These are phyloP conservation scores for Pichia sp. DNA, from an alignment of 1,139 yeast genomes.

Conservation along the genomic window DNA sequence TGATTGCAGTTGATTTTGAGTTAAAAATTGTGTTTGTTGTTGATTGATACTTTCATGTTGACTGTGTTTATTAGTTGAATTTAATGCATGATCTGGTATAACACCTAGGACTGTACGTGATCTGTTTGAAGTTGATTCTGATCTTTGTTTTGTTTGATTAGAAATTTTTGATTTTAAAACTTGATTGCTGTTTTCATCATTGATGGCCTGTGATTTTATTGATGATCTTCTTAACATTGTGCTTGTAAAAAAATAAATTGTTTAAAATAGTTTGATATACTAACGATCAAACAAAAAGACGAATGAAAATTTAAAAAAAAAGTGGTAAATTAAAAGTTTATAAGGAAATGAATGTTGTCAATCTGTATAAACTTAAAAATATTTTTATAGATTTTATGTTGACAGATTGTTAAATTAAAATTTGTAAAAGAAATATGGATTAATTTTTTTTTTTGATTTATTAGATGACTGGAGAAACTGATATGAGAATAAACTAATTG, in stretches of 20 bases:
- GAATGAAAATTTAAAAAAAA: too few relatives aligned
- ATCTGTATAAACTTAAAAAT: too few relatives aligned
- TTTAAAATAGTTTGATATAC: not conserved
- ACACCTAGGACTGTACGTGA: conserved; percentile 26
- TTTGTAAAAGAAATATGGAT: too few relatives aligned
- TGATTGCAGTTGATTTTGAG: not conserved
- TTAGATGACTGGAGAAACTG: too few relatives aligned
- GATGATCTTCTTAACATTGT: conserved; percentile 19
- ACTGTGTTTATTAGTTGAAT: conserved; percentile 13
- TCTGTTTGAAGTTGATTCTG: conserved; percentile 1
- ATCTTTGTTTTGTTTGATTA: not conserved
- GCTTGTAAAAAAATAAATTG: not conserved
- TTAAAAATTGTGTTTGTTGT: not conserved
- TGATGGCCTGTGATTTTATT: conserved; percentile 11
- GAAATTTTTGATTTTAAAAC: conserved; percentile 3
- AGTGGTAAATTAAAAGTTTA: too few relatives aligned
- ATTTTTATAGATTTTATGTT: too few relatives aligned
- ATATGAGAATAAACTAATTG: too few relatives aligned
- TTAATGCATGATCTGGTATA: conserved; percentile 24
- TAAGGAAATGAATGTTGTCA: too few relatives aligned
- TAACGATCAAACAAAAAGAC: too few relatives aligned
- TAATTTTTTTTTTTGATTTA: too few relatives aligned
- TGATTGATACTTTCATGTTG: not conserved
- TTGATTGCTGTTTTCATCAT: conserved; percentile 21
- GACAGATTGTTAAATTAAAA: too few relatives aligned